Percentiles rank a stretch among this genome's conserved stretches.
Conservation (phyloP, 2,329 filamentous ascomycete species). For the Monosporascus sp. region DNA sequence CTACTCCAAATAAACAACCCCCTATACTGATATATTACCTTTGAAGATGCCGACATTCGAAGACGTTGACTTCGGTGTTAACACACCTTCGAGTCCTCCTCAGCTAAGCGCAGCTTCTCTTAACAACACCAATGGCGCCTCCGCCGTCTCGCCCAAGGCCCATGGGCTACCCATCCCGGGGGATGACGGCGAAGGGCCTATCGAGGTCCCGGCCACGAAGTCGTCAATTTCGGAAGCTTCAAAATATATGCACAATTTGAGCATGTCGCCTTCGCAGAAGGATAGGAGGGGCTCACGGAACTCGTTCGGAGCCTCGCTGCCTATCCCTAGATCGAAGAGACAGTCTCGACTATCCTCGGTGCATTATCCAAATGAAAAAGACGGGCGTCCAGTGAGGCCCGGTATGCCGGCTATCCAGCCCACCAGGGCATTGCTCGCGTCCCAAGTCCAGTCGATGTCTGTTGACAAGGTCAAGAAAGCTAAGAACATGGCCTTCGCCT, state of each 20-base stretch:
- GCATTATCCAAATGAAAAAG: constrained; percentile 35
- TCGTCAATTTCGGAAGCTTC: constrained; percentile 64
- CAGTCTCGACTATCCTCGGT: constrained; percentile 63
- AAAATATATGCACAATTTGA: constrained; percentile 69
- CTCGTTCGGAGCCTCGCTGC: constrained; percentile 68
- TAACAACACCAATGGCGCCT: constrained; percentile 20
- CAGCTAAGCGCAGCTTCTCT: constrained; percentile 21
- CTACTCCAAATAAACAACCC: too few relatives aligned
- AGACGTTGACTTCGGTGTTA: constrained; percentile 47
- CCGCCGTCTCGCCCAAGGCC: constrained; percentile 22
- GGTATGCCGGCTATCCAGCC: constrained; percentile 55
- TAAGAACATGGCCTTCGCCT: constrained; percentile 79
- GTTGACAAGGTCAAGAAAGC: constrained; percentile 61
- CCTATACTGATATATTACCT: constrained; percentile 7
- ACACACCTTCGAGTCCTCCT: constrained; percentile 22
- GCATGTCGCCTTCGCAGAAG: constrained; percentile 60
- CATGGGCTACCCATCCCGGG: constrained; percentile 36
- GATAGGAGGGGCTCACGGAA: constrained; percentile 66
- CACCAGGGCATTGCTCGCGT: constrained; percentile 62
- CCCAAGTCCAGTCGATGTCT: constrained; percentile 64
- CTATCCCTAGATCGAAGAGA: constrained; percentile 66
- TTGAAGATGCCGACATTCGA: constrained; percentile 57
- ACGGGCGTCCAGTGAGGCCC: constrained; percentile 42
- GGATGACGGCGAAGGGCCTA: constrained; percentile 42
- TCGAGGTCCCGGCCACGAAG: constrained; percentile 65